Evolutionary conservation across 1,139 yeast genomes (phyloP).

Genomic region (Yamadazyma friedrichii): DNA sequence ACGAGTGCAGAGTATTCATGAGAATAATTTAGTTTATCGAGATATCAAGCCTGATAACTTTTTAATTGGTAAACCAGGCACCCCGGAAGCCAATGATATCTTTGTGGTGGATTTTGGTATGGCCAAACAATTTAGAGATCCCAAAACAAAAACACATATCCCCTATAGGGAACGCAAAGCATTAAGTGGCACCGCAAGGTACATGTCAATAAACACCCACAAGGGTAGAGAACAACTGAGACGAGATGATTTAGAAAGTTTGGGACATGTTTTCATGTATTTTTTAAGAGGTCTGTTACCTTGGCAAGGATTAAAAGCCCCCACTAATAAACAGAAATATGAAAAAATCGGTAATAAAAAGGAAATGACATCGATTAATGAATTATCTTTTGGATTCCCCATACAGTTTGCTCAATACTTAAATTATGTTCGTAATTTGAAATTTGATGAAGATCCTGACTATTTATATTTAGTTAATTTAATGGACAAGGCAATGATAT

Average conservation of each 20-base stretch:
- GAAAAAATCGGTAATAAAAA: slow-evolving; percentile 82
- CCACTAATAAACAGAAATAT: slow-evolving; percentile 77
- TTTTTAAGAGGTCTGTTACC: slow-evolving; percentile 62
- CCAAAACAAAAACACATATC: slow-evolving; percentile 56
- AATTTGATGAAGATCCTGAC: slow-evolving; percentile 78
- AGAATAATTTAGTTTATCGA: slow-evolving; percentile 67
- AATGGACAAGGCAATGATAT: slow-evolving; percentile 43
- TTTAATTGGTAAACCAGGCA: slow-evolving; percentile 65
- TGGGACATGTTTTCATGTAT: slow-evolving; percentile 66
- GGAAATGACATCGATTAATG: slow-evolving; percentile 66
- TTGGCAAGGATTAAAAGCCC: slow-evolving; percentile 64
- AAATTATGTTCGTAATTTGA: slow-evolving; percentile 66
- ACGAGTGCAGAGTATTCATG: slow-evolving; percentile 65
- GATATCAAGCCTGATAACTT: slow-evolving; percentile 80
- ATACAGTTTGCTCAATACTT: slow-evolving; percentile 77
- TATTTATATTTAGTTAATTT: slow-evolving; percentile 49
- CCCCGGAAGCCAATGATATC: slow-evolving; percentile 57
- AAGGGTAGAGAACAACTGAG: slow-evolving; percentile 65
- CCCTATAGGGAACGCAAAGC: slow-evolving; percentile 65
- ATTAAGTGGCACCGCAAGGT: slow-evolving; percentile 63
- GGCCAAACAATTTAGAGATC: slow-evolving; percentile 69
- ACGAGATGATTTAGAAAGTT: slow-evolving; percentile 60
- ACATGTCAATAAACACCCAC: slow-evolving; percentile 66
- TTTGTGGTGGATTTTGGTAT: slow-evolving; percentile 56
- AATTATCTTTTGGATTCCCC: slow-evolving; percentile 68